Conservation (phyloP, 768 basidiomycete genomes). For the Mycena rebaudengoi region DNA sequence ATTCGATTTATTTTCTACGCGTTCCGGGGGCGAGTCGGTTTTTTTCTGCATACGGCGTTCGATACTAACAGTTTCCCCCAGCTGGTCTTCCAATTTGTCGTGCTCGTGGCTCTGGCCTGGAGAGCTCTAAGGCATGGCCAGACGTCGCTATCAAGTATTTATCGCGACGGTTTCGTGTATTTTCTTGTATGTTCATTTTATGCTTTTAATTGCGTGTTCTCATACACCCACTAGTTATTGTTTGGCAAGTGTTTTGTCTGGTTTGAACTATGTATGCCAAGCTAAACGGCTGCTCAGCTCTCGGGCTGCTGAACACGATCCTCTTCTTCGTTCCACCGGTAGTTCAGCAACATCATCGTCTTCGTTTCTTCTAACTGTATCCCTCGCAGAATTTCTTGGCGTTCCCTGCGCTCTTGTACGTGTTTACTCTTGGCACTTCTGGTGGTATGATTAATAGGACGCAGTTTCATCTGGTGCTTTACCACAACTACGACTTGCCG, state of each 20-base stretch:
- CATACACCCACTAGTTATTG: no score
- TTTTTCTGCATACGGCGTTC: not conserved
- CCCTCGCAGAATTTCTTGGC: not conserved
- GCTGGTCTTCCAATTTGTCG: not conserved
- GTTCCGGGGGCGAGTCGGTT: constrained; percentile 1
- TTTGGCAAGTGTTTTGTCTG: not conserved
- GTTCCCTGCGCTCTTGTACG: constrained; percentile 8
- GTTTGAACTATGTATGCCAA: not conserved
- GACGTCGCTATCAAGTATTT: not conserved
- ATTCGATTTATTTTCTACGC: not conserved
- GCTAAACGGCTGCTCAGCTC: not conserved
- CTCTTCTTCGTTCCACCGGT: not conserved
- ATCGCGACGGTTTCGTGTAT: not conserved
- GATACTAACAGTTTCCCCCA: not conserved
- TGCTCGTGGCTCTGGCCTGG: not conserved
- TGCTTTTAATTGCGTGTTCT: not conserved
- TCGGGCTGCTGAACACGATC: not conserved
- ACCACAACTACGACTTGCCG: constrained; percentile 18
- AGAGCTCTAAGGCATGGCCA: not conserved
- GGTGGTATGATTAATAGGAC: not conserved
- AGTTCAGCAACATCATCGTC: not conserved
- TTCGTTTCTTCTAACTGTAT: not conserved
- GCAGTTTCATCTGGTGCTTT: constrained; percentile 11
- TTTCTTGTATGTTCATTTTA: not conserved
- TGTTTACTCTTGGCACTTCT: not conserved